These are phyloP conservation scores for Datura wrightii DNA, from an alignment of 257 asterid species.

Conservation along the genomic window DNA sequence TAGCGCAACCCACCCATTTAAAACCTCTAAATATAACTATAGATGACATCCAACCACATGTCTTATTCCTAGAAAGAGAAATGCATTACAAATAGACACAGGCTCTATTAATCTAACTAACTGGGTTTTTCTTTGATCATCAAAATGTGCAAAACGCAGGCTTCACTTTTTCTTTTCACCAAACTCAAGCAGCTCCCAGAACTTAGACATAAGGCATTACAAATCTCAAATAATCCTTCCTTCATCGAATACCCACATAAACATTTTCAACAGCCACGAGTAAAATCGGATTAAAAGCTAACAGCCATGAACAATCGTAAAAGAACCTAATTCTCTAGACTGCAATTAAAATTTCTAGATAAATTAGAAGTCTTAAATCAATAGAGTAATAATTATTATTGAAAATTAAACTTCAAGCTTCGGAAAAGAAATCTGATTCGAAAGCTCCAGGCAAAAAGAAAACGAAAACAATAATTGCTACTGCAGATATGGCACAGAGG, in stretches of 20 bases:
- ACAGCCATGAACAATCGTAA: not conserved
- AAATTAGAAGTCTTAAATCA: too few relatives aligned
- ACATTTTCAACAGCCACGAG: not conserved
- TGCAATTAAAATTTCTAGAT: not conserved
- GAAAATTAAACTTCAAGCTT: too few relatives aligned
- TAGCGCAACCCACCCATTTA: too few relatives aligned
- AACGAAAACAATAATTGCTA: too few relatives aligned
- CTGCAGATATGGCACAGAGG: too few relatives aligned
- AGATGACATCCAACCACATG: not conserved
- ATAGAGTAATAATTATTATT: too few relatives aligned
- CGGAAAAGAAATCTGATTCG: too few relatives aligned
- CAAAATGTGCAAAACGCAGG: not conserved
- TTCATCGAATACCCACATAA: not conserved
- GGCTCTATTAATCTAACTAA: not conserved
- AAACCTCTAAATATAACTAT: not conserved
- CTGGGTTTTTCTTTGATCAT: not conserved
- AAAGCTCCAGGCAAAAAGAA: too few relatives aligned
- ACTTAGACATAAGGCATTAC: not conserved
- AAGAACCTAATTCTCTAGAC: not conserved
- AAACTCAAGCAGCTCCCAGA: not conserved
- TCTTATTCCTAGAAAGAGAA: not conserved
- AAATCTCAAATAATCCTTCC: constrained; percentile 1
- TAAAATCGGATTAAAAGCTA: too few relatives aligned
- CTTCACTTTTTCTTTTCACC: not conserved
- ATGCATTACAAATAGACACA: not conserved